phyloP scores from a whole-genome alignment of 2,329 filamentous ascomycete species.

The Phialemonium atrogriseum region DNA sequence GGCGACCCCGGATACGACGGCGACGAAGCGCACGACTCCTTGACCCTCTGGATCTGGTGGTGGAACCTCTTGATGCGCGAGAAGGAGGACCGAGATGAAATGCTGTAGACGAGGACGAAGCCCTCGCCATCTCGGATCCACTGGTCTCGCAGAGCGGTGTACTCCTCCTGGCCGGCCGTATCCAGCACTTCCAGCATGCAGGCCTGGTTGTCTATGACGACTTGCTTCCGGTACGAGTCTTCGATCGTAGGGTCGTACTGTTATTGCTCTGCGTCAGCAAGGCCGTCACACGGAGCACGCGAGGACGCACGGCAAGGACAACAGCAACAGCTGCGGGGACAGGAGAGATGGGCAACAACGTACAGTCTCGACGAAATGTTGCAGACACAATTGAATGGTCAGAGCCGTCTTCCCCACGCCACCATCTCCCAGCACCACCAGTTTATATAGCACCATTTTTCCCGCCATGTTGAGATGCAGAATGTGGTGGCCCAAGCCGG shows the following conservation, averaged over 20 bases:
- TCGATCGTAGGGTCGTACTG: constrained; percentile 84
- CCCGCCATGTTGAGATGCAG: constrained; percentile 58
- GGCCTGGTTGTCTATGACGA: constrained; percentile 87
- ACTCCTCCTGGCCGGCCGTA: constrained; percentile 97
- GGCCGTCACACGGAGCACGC: constrained; percentile 5
- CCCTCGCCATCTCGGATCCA: constrained; percentile 98
- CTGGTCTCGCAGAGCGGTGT: constrained; percentile 91
- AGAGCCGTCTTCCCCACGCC: constrained; percentile 91
- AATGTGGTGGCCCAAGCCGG: neutral
- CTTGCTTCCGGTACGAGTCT: constrained; percentile 81
- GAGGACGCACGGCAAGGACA: neutral
- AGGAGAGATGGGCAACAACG: constrained; percentile 21
- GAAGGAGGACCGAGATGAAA: constrained; percentile 93
- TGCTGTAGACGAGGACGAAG: constrained; percentile 96
- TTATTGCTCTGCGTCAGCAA: constrained; percentile 9
- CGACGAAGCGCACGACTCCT: constrained; percentile 75
- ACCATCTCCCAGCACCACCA: constrained; percentile 91
- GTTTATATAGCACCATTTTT: constrained; percentile 92
- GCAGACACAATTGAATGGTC: constrained; percentile 93
- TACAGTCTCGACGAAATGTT: constrained; percentile 95
- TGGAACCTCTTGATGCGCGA: constrained; percentile 92
- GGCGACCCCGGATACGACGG: constrained; percentile 71
- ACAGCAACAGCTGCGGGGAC: neutral
- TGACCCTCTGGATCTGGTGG: constrained; percentile 93
- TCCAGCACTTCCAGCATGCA: constrained; percentile 98